These are phyloP conservation scores for Toxicodendron radicans DNA, from an alignment of 345 rosid genomes.

Conservation along the genomic window DNA sequence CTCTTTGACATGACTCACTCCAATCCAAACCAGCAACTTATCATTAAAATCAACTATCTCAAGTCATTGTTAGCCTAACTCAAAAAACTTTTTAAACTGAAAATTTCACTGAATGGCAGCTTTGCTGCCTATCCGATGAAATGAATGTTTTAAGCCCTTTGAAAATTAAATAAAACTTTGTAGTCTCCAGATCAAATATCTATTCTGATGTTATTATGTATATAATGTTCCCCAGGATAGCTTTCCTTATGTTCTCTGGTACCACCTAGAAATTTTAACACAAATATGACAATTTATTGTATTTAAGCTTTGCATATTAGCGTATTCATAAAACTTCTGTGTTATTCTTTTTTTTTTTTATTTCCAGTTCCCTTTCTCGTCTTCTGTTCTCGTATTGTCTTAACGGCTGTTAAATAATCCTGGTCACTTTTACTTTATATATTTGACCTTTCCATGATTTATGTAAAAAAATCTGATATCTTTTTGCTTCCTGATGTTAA, in stretches of 20 bases:
- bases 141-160: not conserved
- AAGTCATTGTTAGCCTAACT: not conserved
- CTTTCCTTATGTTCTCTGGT: not conserved
- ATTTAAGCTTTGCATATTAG: not conserved
- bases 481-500: slow-evolving; percentile 1
- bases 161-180: not conserved
- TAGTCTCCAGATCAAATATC: not conserved
- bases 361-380: not conserved
- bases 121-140: not conserved
- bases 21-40: not conserved
- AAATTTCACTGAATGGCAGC: no score
- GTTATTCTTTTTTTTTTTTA: not conserved
- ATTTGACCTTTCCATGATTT: not conserved
- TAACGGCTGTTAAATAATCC: not conserved
- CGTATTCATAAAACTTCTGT: not conserved
- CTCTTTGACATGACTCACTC: not conserved
- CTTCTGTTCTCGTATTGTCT: not conserved
- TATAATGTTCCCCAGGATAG: not conserved
- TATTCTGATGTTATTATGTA: not conserved
- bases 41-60: not conserved
- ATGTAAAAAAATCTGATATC: not conserved
- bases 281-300: not conserved
- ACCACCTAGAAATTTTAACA: not conserved
- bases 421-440: not conserved
- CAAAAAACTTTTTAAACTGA: not conserved